A percentile compares a stretch with the other conserved stretches of the same genome.
Evolutionary conservation across 805 yeast species (phyloP).

Genomic region (Priceomyces carsonii): DNA sequence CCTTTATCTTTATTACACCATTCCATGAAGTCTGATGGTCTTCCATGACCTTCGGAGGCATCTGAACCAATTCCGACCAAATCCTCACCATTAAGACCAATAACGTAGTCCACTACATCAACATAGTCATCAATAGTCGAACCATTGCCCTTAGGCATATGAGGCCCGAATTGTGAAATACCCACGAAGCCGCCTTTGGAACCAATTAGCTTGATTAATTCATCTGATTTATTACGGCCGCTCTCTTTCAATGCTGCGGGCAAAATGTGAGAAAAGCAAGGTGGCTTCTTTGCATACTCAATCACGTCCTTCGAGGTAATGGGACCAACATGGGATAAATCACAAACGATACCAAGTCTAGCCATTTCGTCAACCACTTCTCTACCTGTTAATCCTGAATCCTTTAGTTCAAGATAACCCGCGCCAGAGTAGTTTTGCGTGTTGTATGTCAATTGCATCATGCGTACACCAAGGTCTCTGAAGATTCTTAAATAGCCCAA

Average conservation of each 20-base stretch:
- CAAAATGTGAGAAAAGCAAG: no score
- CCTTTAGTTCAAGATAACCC: no score
- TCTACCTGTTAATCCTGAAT: no score
- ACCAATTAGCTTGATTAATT: conserved; percentile 11
- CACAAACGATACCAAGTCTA: no score
- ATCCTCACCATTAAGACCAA: conserved; percentile 13
- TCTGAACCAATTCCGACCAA: conserved; percentile 15
- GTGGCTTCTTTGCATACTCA: no score
- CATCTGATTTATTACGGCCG: conserved; percentile 13
- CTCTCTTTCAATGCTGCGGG: conserved; percentile 12
- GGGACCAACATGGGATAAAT: no score
- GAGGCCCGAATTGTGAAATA: conserved; percentile 14
- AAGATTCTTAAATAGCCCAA: no score
- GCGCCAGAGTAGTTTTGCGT: no score
- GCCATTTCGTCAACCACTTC: no score
- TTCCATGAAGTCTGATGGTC: conserved; percentile 14
- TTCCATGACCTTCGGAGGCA: conserved; percentile 27
- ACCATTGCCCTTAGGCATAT: conserved; percentile 17
- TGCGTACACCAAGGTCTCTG: no score
- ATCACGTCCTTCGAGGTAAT: no score
- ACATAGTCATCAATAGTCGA: conserved; percentile 16
- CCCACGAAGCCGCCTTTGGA: conserved; percentile 14
- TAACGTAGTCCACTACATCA: conserved; percentile 13
- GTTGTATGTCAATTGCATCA: no score
- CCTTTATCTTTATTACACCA: conserved; percentile 16